A percentile compares a stretch with the other conserved stretches of the same genome.
phyloP scores from a whole-genome alignment of 73 alveolate genomes.

The Tetrahymena elliotti region DNA sequence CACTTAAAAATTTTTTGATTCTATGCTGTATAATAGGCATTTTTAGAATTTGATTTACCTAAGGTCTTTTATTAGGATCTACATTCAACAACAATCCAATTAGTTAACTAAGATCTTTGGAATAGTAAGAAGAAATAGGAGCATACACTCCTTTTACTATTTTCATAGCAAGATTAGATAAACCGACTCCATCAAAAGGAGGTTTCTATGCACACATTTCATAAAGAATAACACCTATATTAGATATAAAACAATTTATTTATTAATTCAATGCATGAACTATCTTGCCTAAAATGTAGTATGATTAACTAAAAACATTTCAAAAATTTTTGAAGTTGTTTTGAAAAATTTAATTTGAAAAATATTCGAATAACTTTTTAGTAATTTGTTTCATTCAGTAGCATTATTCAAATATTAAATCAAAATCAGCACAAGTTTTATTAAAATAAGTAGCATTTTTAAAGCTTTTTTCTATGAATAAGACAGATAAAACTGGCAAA shows the following conservation, averaged over 20 bases:
- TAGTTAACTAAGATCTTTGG: constrained; percentile 59
- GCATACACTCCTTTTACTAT: constrained; percentile 70
- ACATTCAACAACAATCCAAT: constrained; percentile 55
- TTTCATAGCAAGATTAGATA: constrained; percentile 72
- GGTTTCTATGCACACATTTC: constrained; percentile 84
- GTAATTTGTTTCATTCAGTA: not conserved
- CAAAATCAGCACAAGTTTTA: not conserved
- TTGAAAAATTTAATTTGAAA: not conserved
- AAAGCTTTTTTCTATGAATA: not conserved
- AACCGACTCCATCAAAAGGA: constrained; percentile 78
- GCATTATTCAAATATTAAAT: not conserved
- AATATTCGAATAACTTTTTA: not conserved
- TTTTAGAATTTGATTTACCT: constrained; percentile 63
- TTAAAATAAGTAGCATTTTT: not conserved
- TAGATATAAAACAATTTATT: not conserved
- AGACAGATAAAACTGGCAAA: too few relatives aligned
- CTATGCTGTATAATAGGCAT: constrained; percentile 69
- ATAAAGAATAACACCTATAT: constrained; percentile 69
- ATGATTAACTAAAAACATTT: too few relatives aligned
- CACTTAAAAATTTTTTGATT: constrained; percentile 67
- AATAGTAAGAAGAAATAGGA: constrained; percentile 62
- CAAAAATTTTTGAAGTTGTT: too few relatives aligned
- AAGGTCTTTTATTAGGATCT: constrained; percentile 72
- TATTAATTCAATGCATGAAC: not conserved
- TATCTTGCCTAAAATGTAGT: too few relatives aligned